A percentile compares a stretch with the other conserved stretches of the same genome.
Conservation (phyloP, 2,329 filamentous ascomycete genomes). For the Colletotrichum tanaceti region DNA sequence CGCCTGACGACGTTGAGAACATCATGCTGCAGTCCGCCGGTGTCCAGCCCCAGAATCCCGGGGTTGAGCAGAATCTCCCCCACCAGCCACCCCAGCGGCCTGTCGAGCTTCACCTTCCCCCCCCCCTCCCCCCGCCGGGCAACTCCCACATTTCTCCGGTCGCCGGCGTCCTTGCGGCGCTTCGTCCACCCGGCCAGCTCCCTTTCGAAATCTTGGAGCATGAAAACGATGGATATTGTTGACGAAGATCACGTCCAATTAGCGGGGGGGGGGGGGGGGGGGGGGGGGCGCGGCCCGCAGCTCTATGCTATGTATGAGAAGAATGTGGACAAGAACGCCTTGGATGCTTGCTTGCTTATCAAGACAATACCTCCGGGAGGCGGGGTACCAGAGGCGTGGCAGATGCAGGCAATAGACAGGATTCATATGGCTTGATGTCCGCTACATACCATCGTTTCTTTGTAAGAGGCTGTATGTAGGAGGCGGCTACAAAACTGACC, state of each 20-base stretch:
- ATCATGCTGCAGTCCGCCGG: neutral
- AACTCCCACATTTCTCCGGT: constrained; percentile 1
- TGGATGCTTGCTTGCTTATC: neutral
- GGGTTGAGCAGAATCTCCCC: constrained; percentile 16
- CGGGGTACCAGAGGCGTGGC: neutral
- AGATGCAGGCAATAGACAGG: neutral
- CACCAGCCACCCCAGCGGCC: constrained; percentile 16
- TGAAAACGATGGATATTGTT: no score
- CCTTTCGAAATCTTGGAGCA: constrained; percentile 15
- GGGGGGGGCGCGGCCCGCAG: neutral
- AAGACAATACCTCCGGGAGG: neutral
- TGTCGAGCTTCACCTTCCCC: neutral
- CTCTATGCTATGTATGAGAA: neutral
- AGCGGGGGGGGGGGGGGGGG: no score
- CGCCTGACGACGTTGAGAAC: neutral
- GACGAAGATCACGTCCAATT: neutral
- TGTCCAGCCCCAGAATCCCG: constrained; percentile 4
- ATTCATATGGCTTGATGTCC: neutral
- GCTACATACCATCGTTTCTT: neutral
- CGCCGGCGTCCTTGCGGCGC: neutral
- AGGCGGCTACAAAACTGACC: neutral
- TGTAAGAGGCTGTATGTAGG: no score
- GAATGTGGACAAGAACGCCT: neutral
- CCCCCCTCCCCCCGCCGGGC: constrained; percentile 9
- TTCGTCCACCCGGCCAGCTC: neutral